phyloP scores from a whole-genome alignment of 1,284 basidiomycete genomes.

The Heterobasidion annosum region DNA sequence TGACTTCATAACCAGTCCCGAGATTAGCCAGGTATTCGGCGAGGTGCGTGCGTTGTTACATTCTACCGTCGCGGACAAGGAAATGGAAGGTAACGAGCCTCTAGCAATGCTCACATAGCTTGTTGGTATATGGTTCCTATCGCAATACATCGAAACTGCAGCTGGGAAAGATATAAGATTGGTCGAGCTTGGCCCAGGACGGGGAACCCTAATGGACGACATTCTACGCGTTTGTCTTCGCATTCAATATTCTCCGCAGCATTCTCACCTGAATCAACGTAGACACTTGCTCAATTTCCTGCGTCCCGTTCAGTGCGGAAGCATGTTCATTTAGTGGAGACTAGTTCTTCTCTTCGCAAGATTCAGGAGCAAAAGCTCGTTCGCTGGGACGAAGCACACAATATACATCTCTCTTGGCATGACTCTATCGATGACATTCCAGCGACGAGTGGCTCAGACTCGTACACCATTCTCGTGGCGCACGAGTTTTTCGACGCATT shows the following conservation, averaged over 20 bases:
- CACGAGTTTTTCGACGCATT: slow-evolving; percentile 99
- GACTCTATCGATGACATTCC: slow-evolving; percentile 65
- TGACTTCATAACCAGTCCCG: slow-evolving; percentile 96
- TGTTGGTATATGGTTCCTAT: slow-evolving; percentile 79
- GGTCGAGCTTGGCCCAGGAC: slow-evolving; percentile 91
- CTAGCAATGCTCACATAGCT: slow-evolving; percentile 40
- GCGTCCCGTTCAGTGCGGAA: slow-evolving; percentile 30
- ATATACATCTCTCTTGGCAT: slow-evolving; percentile 60
- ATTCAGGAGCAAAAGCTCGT: slow-evolving; percentile 56
- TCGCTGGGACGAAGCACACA: slow-evolving; percentile 17
- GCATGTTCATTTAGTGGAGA: slow-evolving; percentile 76
- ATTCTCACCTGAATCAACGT: slow-evolving; percentile 19
- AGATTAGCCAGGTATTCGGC: slow-evolving; percentile 95
- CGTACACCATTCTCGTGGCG: slow-evolving; percentile 84
- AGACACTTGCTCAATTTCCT: slow-evolving; percentile 50
- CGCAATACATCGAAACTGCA: slow-evolving; percentile 65
- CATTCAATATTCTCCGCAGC: slow-evolving; percentile 1
- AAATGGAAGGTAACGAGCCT: slow-evolving; percentile 27
- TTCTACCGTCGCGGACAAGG: slow-evolving; percentile 3
- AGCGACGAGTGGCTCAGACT: slow-evolving; percentile 27
- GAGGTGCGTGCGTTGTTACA: slow-evolving; percentile 53
- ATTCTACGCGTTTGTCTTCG: slow-evolving; percentile 65
- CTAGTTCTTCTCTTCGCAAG: slow-evolving; percentile 56
- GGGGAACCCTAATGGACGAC: slow-evolving; percentile 89
- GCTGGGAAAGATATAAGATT: slow-evolving; percentile 52